Evolutionary conservation across 495 filamentous ascomycete genomes (phyloP).

Genomic region (Schizothecium vesticola): DNA sequence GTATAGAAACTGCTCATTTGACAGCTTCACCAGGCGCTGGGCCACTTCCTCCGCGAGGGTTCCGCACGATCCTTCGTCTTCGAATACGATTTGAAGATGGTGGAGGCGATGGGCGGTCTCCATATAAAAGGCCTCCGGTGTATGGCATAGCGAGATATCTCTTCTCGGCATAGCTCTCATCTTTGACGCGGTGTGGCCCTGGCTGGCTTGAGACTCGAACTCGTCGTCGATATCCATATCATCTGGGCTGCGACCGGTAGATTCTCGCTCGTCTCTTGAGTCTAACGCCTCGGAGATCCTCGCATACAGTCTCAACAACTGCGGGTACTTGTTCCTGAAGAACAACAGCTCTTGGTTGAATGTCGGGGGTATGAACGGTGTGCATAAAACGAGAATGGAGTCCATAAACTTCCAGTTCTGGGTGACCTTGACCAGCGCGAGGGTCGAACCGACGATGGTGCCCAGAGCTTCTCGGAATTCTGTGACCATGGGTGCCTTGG

Average conservation of each 20-base stretch:
- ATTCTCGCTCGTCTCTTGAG: constrained; percentile 25
- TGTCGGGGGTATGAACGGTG: constrained; percentile 36
- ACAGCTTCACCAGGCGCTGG: constrained; percentile 52
- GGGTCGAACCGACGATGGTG: constrained; percentile 26
- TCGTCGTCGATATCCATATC: constrained; percentile 76
- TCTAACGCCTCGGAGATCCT: constrained; percentile 45
- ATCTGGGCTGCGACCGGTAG: constrained; percentile 39
- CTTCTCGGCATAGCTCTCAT: constrained; percentile 38
- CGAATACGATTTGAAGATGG: constrained; percentile 34
- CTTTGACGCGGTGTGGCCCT: constrained; percentile 32
- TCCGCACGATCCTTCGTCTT: constrained; percentile 32
- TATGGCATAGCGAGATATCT: constrained; percentile 42
- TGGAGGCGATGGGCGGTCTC: constrained; percentile 37
- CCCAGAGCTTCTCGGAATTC: constrained; percentile 36
- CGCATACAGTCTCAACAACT: constrained; percentile 35
- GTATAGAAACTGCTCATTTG: constrained; percentile 55
- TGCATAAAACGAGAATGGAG: constrained; percentile 28
- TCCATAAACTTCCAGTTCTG: constrained; percentile 34
- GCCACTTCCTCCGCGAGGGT: constrained; percentile 43
- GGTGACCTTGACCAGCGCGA: constrained; percentile 29
- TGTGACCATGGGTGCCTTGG: constrained; percentile 36
- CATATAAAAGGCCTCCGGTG: constrained; percentile 44
- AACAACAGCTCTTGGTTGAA: constrained; percentile 23
- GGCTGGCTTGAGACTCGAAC: constrained; percentile 53
- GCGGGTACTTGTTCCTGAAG: constrained; percentile 26